Evolutionary conservation across 257 asterid genomes (phyloP).

Genomic region (Leptodermis oblonga): DNA sequence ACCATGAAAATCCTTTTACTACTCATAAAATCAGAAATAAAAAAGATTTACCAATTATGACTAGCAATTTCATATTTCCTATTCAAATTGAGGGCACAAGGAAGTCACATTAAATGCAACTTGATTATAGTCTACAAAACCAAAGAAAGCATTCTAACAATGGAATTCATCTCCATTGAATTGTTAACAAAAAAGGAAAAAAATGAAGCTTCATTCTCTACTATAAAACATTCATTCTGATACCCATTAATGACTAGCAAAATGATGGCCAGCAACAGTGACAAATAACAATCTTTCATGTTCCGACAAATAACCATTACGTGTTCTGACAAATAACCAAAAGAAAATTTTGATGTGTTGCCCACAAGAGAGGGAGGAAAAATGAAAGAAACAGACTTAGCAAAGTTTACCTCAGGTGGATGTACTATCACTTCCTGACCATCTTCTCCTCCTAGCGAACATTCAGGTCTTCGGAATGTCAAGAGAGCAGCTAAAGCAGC

Average conservation of each 20-base stretch:
- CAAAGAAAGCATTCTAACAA: neutral
- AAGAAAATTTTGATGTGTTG: neutral
- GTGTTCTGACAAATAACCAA: neutral
- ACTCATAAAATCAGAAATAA: neutral
- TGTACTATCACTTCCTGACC: conserved; percentile 75
- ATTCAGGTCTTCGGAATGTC: conserved; percentile 90
- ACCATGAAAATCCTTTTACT: neutral
- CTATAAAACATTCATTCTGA: neutral
- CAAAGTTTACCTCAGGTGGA: conserved; percentile 58
- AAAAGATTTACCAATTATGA: neutral
- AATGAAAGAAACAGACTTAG: neutral
- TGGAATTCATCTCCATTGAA: neutral
- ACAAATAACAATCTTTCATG: neutral
- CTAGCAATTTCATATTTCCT: neutral
- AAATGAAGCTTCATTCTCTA: neutral
- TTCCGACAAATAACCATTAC: neutral
- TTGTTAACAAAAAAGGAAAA: neutral
- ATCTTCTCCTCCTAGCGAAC: conserved; percentile 83
- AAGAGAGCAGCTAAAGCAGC: conserved; percentile 93
- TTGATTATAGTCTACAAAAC: neutral
- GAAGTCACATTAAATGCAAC: neutral
- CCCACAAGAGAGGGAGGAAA: neutral
- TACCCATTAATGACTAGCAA: neutral
- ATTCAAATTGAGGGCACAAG: neutral
- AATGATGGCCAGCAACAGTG: neutral